Base-by-base conservation (phyloP, 2,329 filamentous ascomycete species). In the Rutstroemia sp. region DNA sequence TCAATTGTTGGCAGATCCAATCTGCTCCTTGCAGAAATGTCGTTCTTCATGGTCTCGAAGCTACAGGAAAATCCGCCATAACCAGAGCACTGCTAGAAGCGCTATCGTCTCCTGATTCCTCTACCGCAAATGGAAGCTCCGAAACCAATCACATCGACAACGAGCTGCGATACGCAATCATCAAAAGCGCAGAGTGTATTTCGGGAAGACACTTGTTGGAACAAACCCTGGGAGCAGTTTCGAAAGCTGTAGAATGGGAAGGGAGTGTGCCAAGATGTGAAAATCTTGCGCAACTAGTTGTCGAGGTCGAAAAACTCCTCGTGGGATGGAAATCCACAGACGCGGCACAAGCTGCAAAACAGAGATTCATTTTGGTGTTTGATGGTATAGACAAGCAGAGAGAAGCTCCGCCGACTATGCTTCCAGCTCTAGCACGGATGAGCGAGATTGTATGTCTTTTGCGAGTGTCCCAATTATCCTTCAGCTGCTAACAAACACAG, bases 371-470 rank as follows among this genome's bases (percentile, higher is more conserved):
- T 8, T 72, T 97, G 57, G 88, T 96, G 10, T 79, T 97, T 60
- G 94, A 97, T 74, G 89, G 84, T 10, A 86, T 97, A 57, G 92
- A 97, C 70, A 81, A 79, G 60, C 88, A 96, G 70, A 79, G 87
- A 65, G 92, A 97, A 67, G 83, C 87, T 5, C 83, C 88, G 5
- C 79, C 83, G 2, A 95, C 89, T 1, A 73, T 97, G 14, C 73
- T 96, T 4, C 85, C 92, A 34, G 91, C 89, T 12, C 73, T 99
- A 60, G 89, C 88, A 21, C 81, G 92, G 59, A 71, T 99, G 19
- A 87, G 88, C 14, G 91, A 96, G 70, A 79, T 86, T 59, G 89
- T 94, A 73, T 65, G 84, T 73, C 48, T 19, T n/a, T 16, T 34
- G 7, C 12, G 14, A 23, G 30, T 14, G 14, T 4, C 21, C 10